phyloP scores from a whole-genome alignment of 148 eudicot species.

The Rhododendron mucronatum region DNA sequence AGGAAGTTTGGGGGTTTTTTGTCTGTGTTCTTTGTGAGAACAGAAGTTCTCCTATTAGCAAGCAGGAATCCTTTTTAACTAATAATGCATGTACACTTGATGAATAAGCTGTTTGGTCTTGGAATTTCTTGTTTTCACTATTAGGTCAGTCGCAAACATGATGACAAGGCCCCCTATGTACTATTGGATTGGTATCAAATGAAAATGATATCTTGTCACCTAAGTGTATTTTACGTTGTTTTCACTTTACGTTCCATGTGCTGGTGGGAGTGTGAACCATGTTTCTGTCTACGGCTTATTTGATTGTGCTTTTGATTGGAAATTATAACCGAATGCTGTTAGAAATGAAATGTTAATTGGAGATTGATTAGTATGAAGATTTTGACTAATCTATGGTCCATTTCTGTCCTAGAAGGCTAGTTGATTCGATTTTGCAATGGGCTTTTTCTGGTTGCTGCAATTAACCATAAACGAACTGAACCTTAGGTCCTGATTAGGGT shows the following conservation, averaged over 20 bases:
- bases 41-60: slow-evolving; percentile 32
- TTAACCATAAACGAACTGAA: background rate
- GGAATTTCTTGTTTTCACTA: background rate
- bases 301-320: background rate
- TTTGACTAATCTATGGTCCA: background rate
- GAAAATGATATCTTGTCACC: background rate
- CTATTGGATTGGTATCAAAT: background rate
- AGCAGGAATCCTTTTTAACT: background rate
- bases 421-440: background rate
- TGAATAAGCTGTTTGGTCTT: background rate
- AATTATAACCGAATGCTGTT: background rate
- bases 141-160: background rate
- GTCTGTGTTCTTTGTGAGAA: slow-evolving; percentile 22
- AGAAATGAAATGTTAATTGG: background rate
- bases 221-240: background rate
- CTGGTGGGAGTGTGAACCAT: background rate
- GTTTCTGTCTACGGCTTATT: background rate
- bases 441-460: background rate
- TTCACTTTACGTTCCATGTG: background rate
- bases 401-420: background rate
- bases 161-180: background rate
- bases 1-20: background rate
- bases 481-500: background rate
- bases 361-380: background rate
- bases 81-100: background rate